phyloP scores from a whole-genome alignment of 179 eudicot genomes.

The Actinidia arguta region DNA sequence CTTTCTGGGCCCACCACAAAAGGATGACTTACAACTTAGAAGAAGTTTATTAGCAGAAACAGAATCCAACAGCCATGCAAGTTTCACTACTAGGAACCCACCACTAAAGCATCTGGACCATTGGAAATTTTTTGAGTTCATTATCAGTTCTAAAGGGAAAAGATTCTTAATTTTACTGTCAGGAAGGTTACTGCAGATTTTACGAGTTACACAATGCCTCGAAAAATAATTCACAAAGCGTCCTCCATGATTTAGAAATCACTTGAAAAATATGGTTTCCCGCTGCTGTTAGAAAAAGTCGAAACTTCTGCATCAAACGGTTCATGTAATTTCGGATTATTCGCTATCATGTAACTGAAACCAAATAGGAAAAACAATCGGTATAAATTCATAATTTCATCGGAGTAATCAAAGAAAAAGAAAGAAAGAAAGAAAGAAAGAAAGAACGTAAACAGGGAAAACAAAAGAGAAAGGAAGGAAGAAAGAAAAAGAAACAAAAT shows the following conservation, averaged over 20 bases:
- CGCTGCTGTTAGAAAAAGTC: conserved; percentile 69
- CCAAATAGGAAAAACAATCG: too few species aligned
- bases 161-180: too few species aligned
- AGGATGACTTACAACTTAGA: too few species aligned
- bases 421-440: neutral
- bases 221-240: conserved; percentile 93
- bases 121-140: neutral
- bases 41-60: conserved; percentile 75
- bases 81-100: conserved; percentile 94
- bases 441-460: too few species aligned
- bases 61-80: conserved; percentile 84
- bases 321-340: conserved; percentile 85
- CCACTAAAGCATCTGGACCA: conserved; percentile 79
- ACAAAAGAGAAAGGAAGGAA: too few species aligned
- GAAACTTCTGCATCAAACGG: too few species aligned
- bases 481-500: too few species aligned
- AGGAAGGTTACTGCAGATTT: conserved; percentile 90
- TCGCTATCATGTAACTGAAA: conserved; percentile 91
- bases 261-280: conserved; percentile 69
- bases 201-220: conserved; percentile 74
- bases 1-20: too few species aligned
- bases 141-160: neutral
- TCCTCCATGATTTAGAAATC: conserved; percentile 87
- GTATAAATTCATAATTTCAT: too few species aligned
- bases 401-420: conserved; percentile 18